phyloP scores from a whole-genome alignment of 2,329 filamentous ascomycete species.

The Cercospora sesami region DNA sequence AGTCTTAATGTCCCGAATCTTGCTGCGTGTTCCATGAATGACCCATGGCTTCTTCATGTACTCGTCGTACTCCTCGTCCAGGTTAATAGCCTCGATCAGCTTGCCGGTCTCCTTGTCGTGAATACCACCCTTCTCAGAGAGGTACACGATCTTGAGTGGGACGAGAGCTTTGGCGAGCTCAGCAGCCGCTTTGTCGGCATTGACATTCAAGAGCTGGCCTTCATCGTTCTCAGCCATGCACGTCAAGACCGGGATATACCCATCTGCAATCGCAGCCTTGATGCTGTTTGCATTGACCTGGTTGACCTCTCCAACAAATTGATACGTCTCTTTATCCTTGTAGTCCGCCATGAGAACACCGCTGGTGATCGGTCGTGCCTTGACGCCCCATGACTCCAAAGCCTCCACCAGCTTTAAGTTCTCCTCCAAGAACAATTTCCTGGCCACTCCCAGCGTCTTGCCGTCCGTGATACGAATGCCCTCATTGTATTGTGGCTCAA shows the following conservation, averaged over 20 bases:
- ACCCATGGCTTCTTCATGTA: conserved; percentile 95
- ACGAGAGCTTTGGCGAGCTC: conserved; percentile 86
- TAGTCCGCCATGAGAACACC: conserved; percentile 93
- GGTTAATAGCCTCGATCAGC: conserved; percentile 95
- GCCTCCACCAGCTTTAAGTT: conserved; percentile 90
- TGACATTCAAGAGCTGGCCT: conserved; percentile 93
- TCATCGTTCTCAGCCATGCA: conserved; percentile 94
- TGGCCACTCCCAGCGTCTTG: conserved; percentile 86
- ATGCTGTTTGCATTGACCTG: conserved; percentile 88
- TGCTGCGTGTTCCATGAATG: conserved; percentile 87
- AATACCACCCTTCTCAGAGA: conserved; percentile 96
- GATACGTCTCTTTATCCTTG: conserved; percentile 93
- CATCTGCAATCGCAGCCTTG: conserved; percentile 84
- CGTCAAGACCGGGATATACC: conserved; percentile 88
- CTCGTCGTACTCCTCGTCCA: conserved; percentile 92
- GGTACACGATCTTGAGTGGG: conserved; percentile 94
- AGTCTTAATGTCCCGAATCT: conserved; percentile 98
- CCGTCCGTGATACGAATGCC: conserved; percentile 94
- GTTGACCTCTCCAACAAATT: conserved; percentile 93
- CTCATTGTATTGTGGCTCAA: conserved; percentile 94
- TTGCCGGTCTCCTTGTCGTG: conserved; percentile 91
- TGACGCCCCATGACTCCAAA: conserved; percentile 84
- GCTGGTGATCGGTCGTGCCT: conserved; percentile 82
- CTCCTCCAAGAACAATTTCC: conserved; percentile 92
- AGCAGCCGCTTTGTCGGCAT: conserved; percentile 93